Base-by-base conservation (phyloP, 192 early-diverging fungal species). In the Pecoramyces ruminantium region DNA sequence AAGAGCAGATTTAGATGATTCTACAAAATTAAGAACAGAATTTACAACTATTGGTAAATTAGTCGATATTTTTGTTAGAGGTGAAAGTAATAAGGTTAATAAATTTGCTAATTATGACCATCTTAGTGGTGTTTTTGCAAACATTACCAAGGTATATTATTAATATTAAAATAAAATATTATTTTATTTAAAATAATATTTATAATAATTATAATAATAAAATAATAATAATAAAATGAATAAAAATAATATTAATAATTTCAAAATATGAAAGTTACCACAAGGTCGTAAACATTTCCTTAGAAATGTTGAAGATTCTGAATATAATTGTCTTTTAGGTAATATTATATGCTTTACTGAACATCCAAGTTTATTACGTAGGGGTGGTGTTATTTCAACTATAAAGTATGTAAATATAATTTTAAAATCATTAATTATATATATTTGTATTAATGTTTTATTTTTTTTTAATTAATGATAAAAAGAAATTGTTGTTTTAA, bases 81-180 rank as follows among this genome's bases (percentile, higher is more conserved):
- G 95, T 30, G 92, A 92, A 81, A 89, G 92, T 38, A 91, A 89
- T 38, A 83, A 85, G 30, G 95, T 93, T 86, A 97, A 98, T 84
- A 88, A 90, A 77, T 81, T 91, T 51, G 95, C 96, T 30, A 88
- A 90, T 29, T 97, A 87, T 82, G 86, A 94, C 67, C 97, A 95
- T 80, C 89, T 99, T 82, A 93, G 93, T 29, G 95, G 94, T 51
- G 96, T 98, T 16, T 97, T 99, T 88, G 95, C 95, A 21, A 95
- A 97, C 77, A 83, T 97, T 30, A 90, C 95, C 6, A 87, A 84
- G 42, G 79, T 83, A 29, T 83, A 83, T 28, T n/a, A n/a, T n/a
- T n/a, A n/a, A n/a, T n/a, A n/a, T n/a, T n/a, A n/a, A n/a, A n/a
- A n/a, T n/a, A n/a, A n/a, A n/a, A n/a, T n/a, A n/a, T n/a, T n/a